These are phyloP conservation scores for Candida dubliniensis DNA, from an alignment of 1,139 yeast species.

Conservation along the genomic window DNA sequence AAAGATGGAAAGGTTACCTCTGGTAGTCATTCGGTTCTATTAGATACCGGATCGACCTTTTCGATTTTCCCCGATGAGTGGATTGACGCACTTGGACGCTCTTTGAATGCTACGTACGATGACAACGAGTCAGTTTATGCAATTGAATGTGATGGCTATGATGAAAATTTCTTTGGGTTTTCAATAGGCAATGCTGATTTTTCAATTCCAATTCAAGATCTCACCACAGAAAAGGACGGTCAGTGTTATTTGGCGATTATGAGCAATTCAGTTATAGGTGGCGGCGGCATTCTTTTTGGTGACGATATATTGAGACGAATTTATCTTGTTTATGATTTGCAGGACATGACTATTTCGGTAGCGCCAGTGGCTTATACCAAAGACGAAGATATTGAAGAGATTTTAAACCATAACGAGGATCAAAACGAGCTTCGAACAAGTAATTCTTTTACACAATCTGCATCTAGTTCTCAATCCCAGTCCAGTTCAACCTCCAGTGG, in stretches of 20 bases:
- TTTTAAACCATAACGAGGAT: neutral
- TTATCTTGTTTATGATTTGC: slow-evolving; percentile 28
- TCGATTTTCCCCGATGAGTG: slow-evolving; percentile 51
- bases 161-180: slow-evolving; percentile 22
- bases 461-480: too few species aligned
- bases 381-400: slow-evolving; percentile 3
- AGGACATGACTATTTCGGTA: slow-evolving; percentile 10
- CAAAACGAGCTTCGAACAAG: too few species aligned
- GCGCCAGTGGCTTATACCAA: slow-evolving; percentile 2
- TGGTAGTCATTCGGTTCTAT: slow-evolving; percentile 10
- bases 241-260: slow-evolving; percentile 21
- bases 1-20: neutral
- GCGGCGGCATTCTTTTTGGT: slow-evolving; percentile 19
- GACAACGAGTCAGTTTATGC: slow-evolving; percentile 16
- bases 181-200: slow-evolving; percentile 31
- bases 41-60: slow-evolving; percentile 72
- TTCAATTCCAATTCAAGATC: slow-evolving; percentile 25
- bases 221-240: slow-evolving; percentile 13
- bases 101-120: slow-evolving; percentile 22
- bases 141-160: slow-evolving; percentile 16
- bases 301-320: slow-evolving; percentile 27
- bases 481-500: too few species aligned
- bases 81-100: slow-evolving; percentile 36
- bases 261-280: slow-evolving; percentile 13
- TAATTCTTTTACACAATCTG: too few species aligned